phyloP scores from a whole-genome alignment of 768 basidiomycete genomes.

The Hygrocybe punicea region DNA sequence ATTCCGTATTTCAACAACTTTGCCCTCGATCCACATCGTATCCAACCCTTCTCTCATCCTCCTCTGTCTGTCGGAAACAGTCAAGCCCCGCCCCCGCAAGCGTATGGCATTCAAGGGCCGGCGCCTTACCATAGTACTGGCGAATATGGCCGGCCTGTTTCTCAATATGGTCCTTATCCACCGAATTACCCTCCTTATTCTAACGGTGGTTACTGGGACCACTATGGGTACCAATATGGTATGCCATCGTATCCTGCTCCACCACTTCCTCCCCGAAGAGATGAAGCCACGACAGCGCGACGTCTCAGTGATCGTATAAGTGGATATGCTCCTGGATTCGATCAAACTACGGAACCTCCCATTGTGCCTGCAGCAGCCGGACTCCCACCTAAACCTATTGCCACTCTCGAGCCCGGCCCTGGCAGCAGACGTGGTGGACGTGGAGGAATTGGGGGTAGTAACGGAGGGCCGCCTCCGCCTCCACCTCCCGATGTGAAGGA shows the following conservation, averaged over 20 bases:
- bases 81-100: conserved; percentile 77
- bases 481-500: conserved; percentile 88
- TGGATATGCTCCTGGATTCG: conserved; percentile 58
- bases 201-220: conserved; percentile 44
- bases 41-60: conserved; percentile 80
- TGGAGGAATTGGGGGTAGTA: conserved; percentile 37
- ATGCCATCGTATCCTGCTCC: conserved; percentile 37
- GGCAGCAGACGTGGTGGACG: conserved; percentile 43
- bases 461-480: conserved; percentile 61
- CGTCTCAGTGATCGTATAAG: conserved; percentile 79
- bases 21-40: conserved; percentile 90
- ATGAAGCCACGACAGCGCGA: conserved; percentile 56
- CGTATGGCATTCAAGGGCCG: conserved; percentile 73
- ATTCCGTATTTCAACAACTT: conserved; percentile 93
- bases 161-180: conserved; percentile 34
- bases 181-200: conserved; percentile 46
- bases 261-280: conserved; percentile 47
- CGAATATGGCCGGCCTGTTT: conserved; percentile 34
- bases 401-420: conserved; percentile 50
- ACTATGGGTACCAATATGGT: conserved; percentile 40
- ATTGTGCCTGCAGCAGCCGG: conserved; percentile 64
- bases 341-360: conserved; percentile 26
- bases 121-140: conserved; percentile 40
- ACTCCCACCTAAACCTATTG: conserved; percentile 74
- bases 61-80: conserved; percentile 64